Evolutionary conservation across 352 stramenopile genomes (phyloP).

Genomic region (Pythium pyrilobum): DNA sequence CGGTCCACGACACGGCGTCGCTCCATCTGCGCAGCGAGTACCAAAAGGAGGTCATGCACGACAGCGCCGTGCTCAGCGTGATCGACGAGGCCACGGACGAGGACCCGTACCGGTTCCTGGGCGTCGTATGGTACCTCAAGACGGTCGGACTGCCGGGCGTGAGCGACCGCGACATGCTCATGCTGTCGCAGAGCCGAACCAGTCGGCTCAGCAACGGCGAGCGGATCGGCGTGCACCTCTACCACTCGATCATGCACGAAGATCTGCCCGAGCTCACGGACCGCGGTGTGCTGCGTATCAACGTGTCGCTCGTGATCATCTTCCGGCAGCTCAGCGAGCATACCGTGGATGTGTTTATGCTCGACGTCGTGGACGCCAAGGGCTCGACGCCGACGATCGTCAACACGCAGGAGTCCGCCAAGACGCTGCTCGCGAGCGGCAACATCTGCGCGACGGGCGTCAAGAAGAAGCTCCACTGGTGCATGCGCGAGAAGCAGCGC

Average conservation of each 20-base stretch:
- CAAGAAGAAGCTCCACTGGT: slow-evolving; percentile 55
- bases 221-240: slow-evolving; percentile 47
- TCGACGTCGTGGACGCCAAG: slow-evolving; percentile 34
- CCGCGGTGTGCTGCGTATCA: slow-evolving; percentile 30
- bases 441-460: slow-evolving; percentile 32
- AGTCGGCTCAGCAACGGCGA: slow-evolving; percentile 38
- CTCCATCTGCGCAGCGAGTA: slow-evolving; percentile 36
- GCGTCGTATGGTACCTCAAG: slow-evolving; percentile 37
- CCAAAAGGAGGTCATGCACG: slow-evolving; percentile 31
- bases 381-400: slow-evolving; percentile 34
- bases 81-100: slow-evolving; percentile 34
- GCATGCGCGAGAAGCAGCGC: slow-evolving; percentile 24
- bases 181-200: slow-evolving; percentile 26
- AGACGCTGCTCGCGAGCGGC: slow-evolving; percentile 21
- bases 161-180: slow-evolving; percentile 40
- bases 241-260: slow-evolving; percentile 47
- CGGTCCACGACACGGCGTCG: slow-evolving; percentile 38
- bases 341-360: slow-evolving; percentile 41
- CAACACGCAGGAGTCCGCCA: slow-evolving; percentile 34
- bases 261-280: slow-evolving; percentile 30
- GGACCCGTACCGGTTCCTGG: slow-evolving; percentile 55
- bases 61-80: slow-evolving; percentile 38
- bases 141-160: slow-evolving; percentile 21
- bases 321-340: slow-evolving; percentile 36
- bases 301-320: slow-evolving; percentile 38